phyloP scores from a whole-genome alignment of 2,329 filamentous ascomycete genomes.

The Penicillium sclerotigenum region DNA sequence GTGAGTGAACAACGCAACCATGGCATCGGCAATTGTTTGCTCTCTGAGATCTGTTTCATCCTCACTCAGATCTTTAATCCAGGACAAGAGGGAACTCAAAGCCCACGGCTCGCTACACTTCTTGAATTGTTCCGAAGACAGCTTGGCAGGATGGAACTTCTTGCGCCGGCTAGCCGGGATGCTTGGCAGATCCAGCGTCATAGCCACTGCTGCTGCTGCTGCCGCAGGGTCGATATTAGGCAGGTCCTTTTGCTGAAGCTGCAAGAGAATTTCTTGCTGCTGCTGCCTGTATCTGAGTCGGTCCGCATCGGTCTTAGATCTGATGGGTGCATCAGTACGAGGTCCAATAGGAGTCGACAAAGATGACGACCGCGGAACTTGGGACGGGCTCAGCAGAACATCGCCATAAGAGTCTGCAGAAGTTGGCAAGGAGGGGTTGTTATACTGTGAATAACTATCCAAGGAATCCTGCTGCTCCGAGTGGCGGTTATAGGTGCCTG shows the following conservation, averaged over 20 bases:
- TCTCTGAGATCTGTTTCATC: conserved; percentile 84
- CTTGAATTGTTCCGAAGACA: conserved; percentile 75
- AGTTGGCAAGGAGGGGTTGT: conserved; percentile 35
- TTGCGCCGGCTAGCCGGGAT: conserved; percentile 74
- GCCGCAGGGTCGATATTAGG: conserved; percentile 52
- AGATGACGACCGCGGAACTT: conserved; percentile 72
- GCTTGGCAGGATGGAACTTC: conserved; percentile 80
- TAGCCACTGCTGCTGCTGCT: conserved; percentile 38
- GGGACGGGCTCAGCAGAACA: conserved; percentile 43
- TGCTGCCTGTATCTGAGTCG: conserved; percentile 53
- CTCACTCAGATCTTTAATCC: conserved; percentile 86
- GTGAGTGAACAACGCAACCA: conserved; percentile 84
- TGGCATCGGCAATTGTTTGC: conserved; percentile 79
- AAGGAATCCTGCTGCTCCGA: conserved; percentile 43
- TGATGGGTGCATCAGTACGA: conserved; percentile 72
- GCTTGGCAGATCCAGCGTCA: conserved; percentile 78
- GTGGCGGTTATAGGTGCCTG: conserved; percentile 58
- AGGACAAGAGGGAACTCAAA: conserved; percentile 77
- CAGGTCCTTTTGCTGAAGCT: conserved; percentile 46
- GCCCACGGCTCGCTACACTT: conserved; percentile 91
- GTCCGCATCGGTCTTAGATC: conserved; percentile 92
- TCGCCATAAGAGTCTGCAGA: conserved; percentile 53
- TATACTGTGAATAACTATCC: conserved; percentile 37
- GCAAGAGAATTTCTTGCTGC: conserved; percentile 52
- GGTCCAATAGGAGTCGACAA: conserved; percentile 77